Percentiles rank a stretch among this genome's conserved stretches.
phyloP scores from a whole-genome alignment of 2,329 filamentous ascomycete species.

The Pestalotiopsis sp. region DNA sequence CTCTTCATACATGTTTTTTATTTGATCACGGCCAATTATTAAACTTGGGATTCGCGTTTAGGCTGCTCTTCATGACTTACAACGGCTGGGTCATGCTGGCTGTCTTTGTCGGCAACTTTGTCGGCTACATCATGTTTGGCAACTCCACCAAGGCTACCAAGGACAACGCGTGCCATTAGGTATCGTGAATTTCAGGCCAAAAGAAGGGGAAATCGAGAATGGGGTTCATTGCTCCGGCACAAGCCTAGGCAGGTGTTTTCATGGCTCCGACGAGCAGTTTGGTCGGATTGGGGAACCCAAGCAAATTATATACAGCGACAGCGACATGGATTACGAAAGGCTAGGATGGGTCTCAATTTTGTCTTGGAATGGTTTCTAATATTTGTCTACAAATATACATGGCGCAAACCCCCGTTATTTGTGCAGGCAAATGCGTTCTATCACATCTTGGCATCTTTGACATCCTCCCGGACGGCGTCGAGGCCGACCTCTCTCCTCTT shows the following conservation, averaged over 20 bases:
- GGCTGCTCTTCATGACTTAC: conserved; percentile 99
- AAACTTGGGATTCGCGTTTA: too few relatives aligned
- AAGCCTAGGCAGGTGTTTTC: background rate
- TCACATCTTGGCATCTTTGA: conserved; percentile 45
- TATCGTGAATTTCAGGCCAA: background rate
- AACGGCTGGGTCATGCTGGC: conserved; percentile 97
- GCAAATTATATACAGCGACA: background rate
- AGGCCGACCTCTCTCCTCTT: conserved; percentile 37
- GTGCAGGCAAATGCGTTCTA: too few relatives aligned
- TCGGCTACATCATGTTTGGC: conserved; percentile 86
- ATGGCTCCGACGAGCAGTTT: background rate
- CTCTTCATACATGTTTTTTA: background rate
- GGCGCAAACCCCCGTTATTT: conserved; percentile 5
- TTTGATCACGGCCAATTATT: too few relatives aligned
- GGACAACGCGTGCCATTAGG: conserved; percentile 86
- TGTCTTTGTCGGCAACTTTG: conserved; percentile 83
- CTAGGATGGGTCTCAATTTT: background rate
- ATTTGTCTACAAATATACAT: background rate
- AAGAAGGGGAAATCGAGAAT: background rate
- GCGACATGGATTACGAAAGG: background rate
- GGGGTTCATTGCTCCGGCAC: background rate
- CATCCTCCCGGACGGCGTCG: conserved; percentile 35
- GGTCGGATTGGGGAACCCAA: background rate
- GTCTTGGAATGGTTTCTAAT: background rate
- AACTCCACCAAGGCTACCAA: conserved; percentile 72